Percentiles rank a stretch among this genome's conserved stretches.
Evolutionary conservation across 2,329 filamentous ascomycete genomes (phyloP).

Genomic region (Hortaea werneckii): DNA sequence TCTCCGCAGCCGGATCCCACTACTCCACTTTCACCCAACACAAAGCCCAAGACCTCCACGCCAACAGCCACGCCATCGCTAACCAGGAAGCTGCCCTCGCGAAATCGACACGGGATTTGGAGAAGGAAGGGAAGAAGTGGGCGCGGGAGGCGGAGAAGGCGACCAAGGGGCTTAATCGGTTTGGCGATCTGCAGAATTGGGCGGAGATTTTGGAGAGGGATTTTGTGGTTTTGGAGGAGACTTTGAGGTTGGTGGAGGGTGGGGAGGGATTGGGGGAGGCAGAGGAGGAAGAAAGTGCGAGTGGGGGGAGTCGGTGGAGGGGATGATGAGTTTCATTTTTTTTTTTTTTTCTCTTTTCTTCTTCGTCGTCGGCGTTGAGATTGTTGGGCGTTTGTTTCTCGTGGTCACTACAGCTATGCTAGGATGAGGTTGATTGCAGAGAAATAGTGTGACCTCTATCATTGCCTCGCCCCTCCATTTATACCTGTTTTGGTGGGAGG

Average conservation of each 20-base stretch:
- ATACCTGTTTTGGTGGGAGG: too few species aligned
- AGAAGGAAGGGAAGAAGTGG: constrained; percentile 55
- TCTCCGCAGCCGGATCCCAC: constrained; percentile 52
- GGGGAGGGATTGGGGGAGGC: constrained; percentile 6
- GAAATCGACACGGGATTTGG: constrained; percentile 45
- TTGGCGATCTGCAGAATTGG: constrained; percentile 79
- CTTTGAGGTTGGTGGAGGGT: constrained; percentile 25
- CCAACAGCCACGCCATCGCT: constrained; percentile 54
- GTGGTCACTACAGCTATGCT: too few species aligned
- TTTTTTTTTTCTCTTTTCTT: too few species aligned
- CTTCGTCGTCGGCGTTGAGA: too few species aligned
- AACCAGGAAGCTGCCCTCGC: constrained; percentile 48
- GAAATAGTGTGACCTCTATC: too few species aligned
- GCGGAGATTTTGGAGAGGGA: constrained; percentile 60
- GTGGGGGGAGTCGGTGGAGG: constrained; percentile 22
- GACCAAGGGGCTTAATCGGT: constrained; percentile 59
- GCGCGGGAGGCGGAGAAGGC: constrained; percentile 53
- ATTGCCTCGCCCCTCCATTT: too few species aligned
- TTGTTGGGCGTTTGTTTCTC: too few species aligned
- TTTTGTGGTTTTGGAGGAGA: constrained; percentile 28
- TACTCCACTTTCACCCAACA: constrained; percentile 58
- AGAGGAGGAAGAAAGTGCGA: constrained; percentile 17
- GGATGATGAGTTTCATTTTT: background rate
- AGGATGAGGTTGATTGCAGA: too few species aligned
- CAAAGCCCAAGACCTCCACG: constrained; percentile 59